Conservation (phyloP, 768 basidiomycete species). For the Russula abietina region DNA sequence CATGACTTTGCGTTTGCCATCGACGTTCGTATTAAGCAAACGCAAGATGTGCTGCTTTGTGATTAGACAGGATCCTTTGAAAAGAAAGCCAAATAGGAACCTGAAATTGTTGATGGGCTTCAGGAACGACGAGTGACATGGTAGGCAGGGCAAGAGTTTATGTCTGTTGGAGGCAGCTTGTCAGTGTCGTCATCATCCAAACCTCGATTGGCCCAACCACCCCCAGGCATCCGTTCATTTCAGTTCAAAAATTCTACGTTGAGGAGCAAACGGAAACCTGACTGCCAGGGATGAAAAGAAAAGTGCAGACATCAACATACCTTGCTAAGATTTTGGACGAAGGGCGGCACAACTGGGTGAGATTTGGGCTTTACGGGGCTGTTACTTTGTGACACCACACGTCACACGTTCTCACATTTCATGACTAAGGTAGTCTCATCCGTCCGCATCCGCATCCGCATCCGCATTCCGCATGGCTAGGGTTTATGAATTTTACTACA, state of each 20-base stretch:
- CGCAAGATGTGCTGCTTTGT: slow-evolving; percentile 87
- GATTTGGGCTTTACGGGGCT: background rate
- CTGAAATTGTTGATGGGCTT: slow-evolving; percentile 94
- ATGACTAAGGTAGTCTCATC: no score
- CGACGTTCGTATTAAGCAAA: slow-evolving; percentile 99
- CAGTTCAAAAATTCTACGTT: background rate
- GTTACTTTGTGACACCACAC: background rate
- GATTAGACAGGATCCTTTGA: background rate
- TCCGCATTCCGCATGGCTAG: no score
- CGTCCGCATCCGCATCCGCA: no score
- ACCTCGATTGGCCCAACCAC: slow-evolving; percentile 20
- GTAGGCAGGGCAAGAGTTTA: slow-evolving; percentile 22
- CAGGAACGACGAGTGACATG: slow-evolving; percentile 98
- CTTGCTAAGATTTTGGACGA: slow-evolving; percentile 15
- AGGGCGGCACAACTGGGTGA: background rate
- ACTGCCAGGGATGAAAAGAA: background rate
- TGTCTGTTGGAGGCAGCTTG: background rate
- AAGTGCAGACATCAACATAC: background rate
- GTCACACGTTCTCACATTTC: slow-evolving; percentile 19
- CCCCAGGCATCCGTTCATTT: background rate
- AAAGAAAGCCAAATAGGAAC: slow-evolving; percentile 36
- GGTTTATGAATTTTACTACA: no score
- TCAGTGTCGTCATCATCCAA: slow-evolving; percentile 22
- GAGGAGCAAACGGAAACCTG: background rate
- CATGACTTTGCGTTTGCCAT: slow-evolving; percentile 99